A percentile compares a stretch with the other conserved stretches of the same genome.
Evolutionary conservation across 371 early-diverging fungal species (phyloP).

Genomic region (Funneliformis caledonium): DNA sequence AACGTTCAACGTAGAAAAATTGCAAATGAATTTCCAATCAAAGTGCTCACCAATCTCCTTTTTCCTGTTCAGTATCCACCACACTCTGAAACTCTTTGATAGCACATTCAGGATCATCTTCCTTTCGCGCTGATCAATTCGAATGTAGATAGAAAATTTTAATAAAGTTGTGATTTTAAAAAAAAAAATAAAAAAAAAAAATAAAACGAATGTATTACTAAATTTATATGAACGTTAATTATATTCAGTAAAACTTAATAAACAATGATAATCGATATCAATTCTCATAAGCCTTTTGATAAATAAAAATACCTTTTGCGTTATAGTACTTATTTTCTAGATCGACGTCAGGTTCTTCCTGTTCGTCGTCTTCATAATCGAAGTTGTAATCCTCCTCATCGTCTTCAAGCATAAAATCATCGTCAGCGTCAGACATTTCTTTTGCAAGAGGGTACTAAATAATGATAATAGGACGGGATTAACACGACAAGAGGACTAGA

Average conservation of each 20-base stretch:
- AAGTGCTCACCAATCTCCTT: slow-evolving; percentile 78
- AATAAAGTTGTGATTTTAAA: neutral
- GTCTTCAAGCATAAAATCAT: slow-evolving; percentile 59
- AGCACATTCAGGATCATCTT: slow-evolving; percentile 82
- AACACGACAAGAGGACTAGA: neutral
- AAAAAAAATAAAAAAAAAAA: neutral
- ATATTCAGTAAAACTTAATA: no score
- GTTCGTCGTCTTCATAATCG: slow-evolving; percentile 90
- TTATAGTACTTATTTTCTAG: slow-evolving; percentile 95
- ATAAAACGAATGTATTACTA: no score
- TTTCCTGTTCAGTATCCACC: slow-evolving; percentile 80
- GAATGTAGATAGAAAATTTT: neutral
- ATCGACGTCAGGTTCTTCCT: slow-evolving; percentile 84
- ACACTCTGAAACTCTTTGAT: slow-evolving; percentile 81
- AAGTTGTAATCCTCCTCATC: slow-evolving; percentile 81
- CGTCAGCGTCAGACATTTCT: slow-evolving; percentile 57
- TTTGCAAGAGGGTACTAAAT: slow-evolving; percentile 52
- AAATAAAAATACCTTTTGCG: slow-evolving; percentile 75
- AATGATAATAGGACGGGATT: slow-evolving; percentile 53
- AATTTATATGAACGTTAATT: no score
- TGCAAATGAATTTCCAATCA: neutral
- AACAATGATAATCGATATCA: no score
- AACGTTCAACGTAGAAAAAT: neutral
- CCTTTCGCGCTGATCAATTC: slow-evolving; percentile 64
- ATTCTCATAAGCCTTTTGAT: neutral